Conservation (phyloP, 2,329 filamentous ascomycete species). For the Colletotrichum sp. region DNA sequence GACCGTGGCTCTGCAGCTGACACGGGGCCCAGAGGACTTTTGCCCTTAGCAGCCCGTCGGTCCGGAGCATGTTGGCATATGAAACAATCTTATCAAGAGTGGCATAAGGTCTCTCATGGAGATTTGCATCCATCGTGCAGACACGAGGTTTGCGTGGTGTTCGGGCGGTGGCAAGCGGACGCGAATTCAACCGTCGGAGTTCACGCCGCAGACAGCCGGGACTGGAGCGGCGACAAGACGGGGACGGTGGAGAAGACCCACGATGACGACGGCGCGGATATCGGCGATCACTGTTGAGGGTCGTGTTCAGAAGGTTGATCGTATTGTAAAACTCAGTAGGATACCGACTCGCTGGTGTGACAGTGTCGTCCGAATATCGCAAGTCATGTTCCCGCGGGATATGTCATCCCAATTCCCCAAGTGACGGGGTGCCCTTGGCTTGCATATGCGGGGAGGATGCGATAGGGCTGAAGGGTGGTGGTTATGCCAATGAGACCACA, state of each 20-base stretch:
- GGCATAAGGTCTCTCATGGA: neutral
- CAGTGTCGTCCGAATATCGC: neutral
- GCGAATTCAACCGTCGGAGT: neutral
- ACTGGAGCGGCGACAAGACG: neutral
- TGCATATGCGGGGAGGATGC: neutral
- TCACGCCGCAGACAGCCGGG: neutral
- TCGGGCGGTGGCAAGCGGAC: neutral
- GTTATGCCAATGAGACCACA: neutral
- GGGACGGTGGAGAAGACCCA: neutral
- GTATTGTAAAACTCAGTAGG: neutral
- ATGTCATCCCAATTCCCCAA: neutral
- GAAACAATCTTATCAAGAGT: neutral
- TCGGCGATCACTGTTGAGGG: neutral
- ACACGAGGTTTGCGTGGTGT: neutral
- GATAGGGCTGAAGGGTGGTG: constrained; percentile 5
- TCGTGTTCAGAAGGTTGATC: neutral
- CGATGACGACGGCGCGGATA: neutral
- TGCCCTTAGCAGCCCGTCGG: neutral
- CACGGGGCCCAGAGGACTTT: neutral
- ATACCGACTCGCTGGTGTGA: neutral
- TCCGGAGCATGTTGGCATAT: neutral
- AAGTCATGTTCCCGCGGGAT: neutral
- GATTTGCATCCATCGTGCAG: neutral
- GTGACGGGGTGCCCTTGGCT: neutral
- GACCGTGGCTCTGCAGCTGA: constrained; percentile 9